These are phyloP conservation scores for Prunella vulgaris DNA, from an alignment of 257 asterid genomes.

Conservation along the genomic window DNA sequence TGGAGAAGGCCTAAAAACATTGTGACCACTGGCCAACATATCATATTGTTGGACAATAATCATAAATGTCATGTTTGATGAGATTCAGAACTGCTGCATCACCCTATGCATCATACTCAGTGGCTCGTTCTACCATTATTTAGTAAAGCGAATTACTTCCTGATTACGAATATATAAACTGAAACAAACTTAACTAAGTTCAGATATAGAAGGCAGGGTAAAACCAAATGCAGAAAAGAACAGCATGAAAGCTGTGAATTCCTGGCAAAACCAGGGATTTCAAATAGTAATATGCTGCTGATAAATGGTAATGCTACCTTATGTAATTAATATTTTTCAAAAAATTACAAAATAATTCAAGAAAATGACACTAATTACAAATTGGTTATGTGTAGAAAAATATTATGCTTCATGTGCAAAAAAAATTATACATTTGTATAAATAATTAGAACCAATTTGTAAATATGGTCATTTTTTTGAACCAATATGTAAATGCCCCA, in stretches of 20 bases:
- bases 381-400: too few species aligned
- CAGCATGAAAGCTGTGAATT: background rate
- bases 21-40: background rate
- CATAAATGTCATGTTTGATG: background rate
- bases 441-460: too few species aligned
- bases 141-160: background rate
- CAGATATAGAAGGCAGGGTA: background rate
- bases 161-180: background rate
- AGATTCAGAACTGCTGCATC: background rate
- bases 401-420: too few species aligned
- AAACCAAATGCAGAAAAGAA: background rate
- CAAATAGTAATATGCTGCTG: background rate
- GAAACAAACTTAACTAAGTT: background rate
- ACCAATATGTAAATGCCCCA: too few species aligned
- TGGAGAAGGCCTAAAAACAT: background rate
- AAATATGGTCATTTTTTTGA: too few species aligned
- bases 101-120: background rate
- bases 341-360: too few species aligned
- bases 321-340: background rate
- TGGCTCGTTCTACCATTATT: background rate
- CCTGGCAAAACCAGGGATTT: background rate
- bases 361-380: too few species aligned
- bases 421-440: too few species aligned
- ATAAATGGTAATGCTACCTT: background rate
- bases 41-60: background rate